Base-by-base conservation (phyloP, 2,329 filamentous ascomycete species). In the Alternaria viburni region DNA sequence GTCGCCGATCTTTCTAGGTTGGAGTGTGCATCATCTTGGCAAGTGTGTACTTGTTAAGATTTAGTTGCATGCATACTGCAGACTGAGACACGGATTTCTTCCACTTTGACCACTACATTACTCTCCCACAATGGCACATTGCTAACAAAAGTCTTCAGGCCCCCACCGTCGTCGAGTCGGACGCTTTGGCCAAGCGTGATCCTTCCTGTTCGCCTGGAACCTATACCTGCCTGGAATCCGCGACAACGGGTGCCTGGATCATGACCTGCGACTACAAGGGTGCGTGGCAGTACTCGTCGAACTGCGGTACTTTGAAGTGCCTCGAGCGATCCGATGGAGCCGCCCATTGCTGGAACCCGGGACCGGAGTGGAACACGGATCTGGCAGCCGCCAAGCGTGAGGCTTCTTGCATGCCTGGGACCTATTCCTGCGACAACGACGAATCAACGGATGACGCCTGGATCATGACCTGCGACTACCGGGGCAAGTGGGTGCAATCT, bases 301-400 rank as follows among this genome's bases (percentile, higher is more conserved):
- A 57, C 32, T 60, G 61, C 15, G 61, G 17, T 1, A 8, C 17
- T 25, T 6, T 21, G 19, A 51, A 54, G 49, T 59, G 56, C 25
- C 44, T 58, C 21, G 9, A 43, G n/a, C 15, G n/a, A n/a, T 11
- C 10, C 13, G 10, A 21, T 41, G 47, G 36, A 45, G 43, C 36
- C 10, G 46, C 57, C 15, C 47, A 59, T 32, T 59, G 57, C 36
- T 47, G 52, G 52, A 55, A 45, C 52, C 10, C 36, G 17, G 54
- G 23, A 21, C 8, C 21, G 19, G 28, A 52, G 25, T 23, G 19
- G 50, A 26, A 43, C 11, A 54, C 36, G n/a, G n/a, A 17, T 23
- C 23, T 5, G 4, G 36, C 21, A 45, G 44, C 12, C 12, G 19
- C 19, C 13, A 46, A 23, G 21, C 44, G 19, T 23, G 44, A 46